Percentiles rank a stretch among this genome's conserved stretches.
These are phyloP conservation scores for Cytospora leucostoma DNA, from an alignment of 2,329 filamentous ascomycete species.

Conservation along the genomic window DNA sequence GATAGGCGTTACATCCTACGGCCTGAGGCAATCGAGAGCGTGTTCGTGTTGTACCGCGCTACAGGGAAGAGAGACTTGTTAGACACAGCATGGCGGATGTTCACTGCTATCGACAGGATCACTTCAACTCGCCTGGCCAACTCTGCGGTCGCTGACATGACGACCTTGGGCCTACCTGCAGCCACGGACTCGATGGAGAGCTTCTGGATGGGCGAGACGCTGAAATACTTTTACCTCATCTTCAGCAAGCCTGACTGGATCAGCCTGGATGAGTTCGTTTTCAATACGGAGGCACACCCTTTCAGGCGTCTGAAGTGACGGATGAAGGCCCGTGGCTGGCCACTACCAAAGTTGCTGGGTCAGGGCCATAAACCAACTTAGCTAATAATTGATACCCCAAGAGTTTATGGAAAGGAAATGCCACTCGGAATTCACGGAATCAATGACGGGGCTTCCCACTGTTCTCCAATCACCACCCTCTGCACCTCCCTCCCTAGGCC, in stretches of 20 bases:
- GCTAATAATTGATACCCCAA: background rate
- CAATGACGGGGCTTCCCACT: background rate
- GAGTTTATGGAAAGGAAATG: background rate
- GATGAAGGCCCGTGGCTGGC: background rate
- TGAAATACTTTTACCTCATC: slow-evolving; percentile 28
- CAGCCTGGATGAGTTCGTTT: slow-evolving; percentile 23
- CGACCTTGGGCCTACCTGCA: background rate
- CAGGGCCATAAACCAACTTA: background rate
- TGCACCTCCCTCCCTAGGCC: too few species aligned
- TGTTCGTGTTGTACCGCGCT: slow-evolving; percentile 23
- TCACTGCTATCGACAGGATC: slow-evolving; percentile 16
- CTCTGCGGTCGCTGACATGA: slow-evolving; percentile 22
- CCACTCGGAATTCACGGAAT: background rate
- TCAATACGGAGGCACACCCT: slow-evolving; percentile 28
- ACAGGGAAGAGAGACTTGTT: slow-evolving; percentile 23
- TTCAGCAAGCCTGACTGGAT: slow-evolving; percentile 18
- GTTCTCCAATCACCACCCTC: too few species aligned
- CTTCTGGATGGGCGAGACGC: slow-evolving; percentile 27
- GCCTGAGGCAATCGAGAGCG: slow-evolving; percentile 27
- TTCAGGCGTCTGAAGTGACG: slow-evolving; percentile 14
- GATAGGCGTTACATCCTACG: slow-evolving; percentile 26
- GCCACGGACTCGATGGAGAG: slow-evolving; percentile 27
- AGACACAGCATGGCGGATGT: slow-evolving; percentile 25
- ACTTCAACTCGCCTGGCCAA: slow-evolving; percentile 20
- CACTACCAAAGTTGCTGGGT: background rate